These are phyloP conservation scores for Amanita molliuscula DNA, from an alignment of 768 basidiomycete species.

Conservation along the genomic window DNA sequence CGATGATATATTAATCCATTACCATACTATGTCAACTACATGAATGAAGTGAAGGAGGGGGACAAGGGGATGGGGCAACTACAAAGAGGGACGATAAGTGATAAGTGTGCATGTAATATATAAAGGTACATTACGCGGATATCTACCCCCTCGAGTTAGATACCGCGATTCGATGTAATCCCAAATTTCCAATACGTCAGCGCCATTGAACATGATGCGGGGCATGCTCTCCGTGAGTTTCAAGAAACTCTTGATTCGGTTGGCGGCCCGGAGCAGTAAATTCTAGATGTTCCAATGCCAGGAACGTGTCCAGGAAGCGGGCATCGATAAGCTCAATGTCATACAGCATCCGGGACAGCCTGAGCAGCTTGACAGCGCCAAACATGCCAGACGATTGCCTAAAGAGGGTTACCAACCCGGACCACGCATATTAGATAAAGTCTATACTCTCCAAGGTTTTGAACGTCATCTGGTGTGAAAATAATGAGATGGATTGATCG, in stretches of 20 bases:
- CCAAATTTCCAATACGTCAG: conserved; percentile 1
- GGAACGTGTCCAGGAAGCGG: conserved; percentile 1
- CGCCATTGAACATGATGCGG: neutral
- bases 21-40: neutral
- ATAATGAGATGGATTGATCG: conserved; percentile 1
- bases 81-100: neutral
- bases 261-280: neutral
- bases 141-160: neutral
- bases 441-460: conserved; percentile 2
- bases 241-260: neutral
- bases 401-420: neutral
- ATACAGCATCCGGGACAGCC: neutral
- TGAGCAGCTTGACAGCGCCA: neutral
- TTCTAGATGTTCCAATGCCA: neutral
- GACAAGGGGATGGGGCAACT: neutral
- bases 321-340: neutral
- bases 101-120: neutral
- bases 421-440: conserved; percentile 1
- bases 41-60: neutral
- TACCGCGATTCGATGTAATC: neutral
- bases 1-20: neutral
- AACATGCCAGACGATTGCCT: neutral
- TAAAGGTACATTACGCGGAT: neutral
- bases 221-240: neutral
- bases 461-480: conserved; percentile 1